Evolutionary conservation across 129 eudicot species (phyloP).

Genomic region (Heracleum sosnowskyi): DNA sequence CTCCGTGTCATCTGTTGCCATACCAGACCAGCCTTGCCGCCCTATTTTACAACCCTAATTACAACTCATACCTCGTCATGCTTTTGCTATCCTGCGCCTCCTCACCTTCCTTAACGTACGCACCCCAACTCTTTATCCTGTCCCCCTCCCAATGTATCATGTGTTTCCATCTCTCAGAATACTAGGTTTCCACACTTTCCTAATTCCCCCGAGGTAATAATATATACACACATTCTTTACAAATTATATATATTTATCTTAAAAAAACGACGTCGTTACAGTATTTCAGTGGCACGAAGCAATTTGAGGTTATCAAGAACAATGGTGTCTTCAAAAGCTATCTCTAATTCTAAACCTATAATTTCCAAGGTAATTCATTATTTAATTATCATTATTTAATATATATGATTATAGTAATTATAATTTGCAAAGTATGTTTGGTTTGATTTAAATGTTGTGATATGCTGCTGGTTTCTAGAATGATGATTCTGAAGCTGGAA

Average conservation of each 20-base stretch:
- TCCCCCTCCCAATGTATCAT: slow-evolving; percentile 3
- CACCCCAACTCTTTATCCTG: not conserved
- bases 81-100: slow-evolving; percentile 6
- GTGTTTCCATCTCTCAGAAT: slow-evolving; percentile 4
- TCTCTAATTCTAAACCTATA: slow-evolving; percentile 4
- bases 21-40: no score
- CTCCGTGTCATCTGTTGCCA: no score
- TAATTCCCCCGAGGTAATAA: not conserved
- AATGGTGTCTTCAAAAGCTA: slow-evolving; percentile 13
- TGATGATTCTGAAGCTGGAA: not conserved
- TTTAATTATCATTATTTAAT: not conserved
- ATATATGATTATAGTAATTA: no score
- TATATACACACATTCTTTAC: not conserved
- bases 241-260: not conserved
- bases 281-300: slow-evolving; percentile 14
- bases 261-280: not conserved
- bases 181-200: slow-evolving; percentile 16
- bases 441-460: not conserved
- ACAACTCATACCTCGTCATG: not conserved
- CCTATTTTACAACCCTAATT: no score
- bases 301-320: not conserved
- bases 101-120: slow-evolving; percentile 3
- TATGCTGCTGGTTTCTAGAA: not conserved
- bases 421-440: no score
- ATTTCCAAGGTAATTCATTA: slow-evolving; percentile 5